phyloP scores from a whole-genome alignment of 2,329 filamentous ascomycete genomes.

The Plectosphaerella cucumerina region DNA sequence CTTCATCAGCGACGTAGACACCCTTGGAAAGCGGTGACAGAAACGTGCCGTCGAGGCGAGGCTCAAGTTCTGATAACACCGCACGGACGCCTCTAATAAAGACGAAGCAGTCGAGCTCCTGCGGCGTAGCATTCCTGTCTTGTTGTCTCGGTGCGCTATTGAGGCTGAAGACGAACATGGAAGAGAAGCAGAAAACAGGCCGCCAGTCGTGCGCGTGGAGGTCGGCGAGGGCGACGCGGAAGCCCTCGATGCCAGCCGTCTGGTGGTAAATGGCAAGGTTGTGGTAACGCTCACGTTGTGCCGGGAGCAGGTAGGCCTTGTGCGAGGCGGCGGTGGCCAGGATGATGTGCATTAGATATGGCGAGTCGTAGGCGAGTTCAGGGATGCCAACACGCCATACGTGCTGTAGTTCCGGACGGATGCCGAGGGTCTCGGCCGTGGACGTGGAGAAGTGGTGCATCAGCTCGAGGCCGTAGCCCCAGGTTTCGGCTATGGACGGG shows the following conservation, averaged over 20 bases:
- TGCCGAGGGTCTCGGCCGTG: constrained; percentile 15
- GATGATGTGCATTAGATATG: constrained; percentile 23
- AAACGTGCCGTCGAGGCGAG: not conserved
- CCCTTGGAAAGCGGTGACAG: not conserved
- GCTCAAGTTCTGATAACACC: constrained; percentile 1
- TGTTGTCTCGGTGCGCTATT: not conserved
- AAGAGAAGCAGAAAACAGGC: constrained; percentile 37
- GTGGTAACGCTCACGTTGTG: constrained; percentile 17
- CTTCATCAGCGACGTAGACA: not conserved
- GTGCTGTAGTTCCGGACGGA: constrained; percentile 15
- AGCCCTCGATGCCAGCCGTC: constrained; percentile 22
- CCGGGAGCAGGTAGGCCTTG: constrained; percentile 21
- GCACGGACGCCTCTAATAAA: constrained; percentile 6
- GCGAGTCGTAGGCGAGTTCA: constrained; percentile 18
- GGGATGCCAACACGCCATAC: constrained; percentile 22
- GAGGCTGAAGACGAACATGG: constrained; percentile 27
- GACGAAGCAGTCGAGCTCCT: constrained; percentile 4
- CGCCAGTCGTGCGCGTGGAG: constrained; percentile 15
- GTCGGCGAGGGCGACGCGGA: constrained; percentile 16
- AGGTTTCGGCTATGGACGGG: not conserved
- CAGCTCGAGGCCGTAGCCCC: constrained; percentile 15
- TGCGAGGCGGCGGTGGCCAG: constrained; percentile 20
- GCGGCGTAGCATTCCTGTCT: not conserved
- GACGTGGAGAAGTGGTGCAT: constrained; percentile 23
- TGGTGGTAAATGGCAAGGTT: constrained; percentile 23